Base-by-base conservation (phyloP, 2,329 filamentous ascomycete species). In the Neonectria faginata region DNA sequence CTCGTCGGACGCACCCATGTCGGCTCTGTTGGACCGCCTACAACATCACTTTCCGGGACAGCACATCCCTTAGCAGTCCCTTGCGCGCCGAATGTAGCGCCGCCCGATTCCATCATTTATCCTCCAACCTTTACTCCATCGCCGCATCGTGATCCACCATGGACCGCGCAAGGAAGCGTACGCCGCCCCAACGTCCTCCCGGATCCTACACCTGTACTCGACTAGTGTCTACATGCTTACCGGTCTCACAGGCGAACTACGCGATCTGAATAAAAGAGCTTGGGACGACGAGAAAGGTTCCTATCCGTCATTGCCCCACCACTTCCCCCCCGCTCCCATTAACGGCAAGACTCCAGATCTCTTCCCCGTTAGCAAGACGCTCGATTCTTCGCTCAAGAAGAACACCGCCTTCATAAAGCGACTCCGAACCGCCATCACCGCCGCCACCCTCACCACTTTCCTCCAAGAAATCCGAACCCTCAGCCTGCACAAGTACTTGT, bases 401-500 rank as follows among this genome's bases (percentile, higher is more conserved):
- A 98, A 98, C 75, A 98, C 95, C 4, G 94, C 94, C 70, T 97
- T 98, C 79, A 98, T 98, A 77, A 97, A 97, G 81, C 93, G 95
- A 75, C 86, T 98, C 60, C 92, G 95, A 73, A 97, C 95, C 63
- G 92, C 93, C 65, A 90, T 98, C 68, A 94, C 92, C 68, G 83
- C 92, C 53, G 85, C 93, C 61, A 92, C 92, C 60, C 89, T 94
- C 59, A 84, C 88, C 70, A 96, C 93, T 64, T 97, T 98, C 80
- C 83, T 97, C 52, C 89, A 95, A 77, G 95, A 98, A 77, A 94
- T 97, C 73, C 91, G 92, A 73, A 92, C 93, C 27, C 86, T 98
- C 29, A 97, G 94, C 71, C 86, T 98, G 55, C 93, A 95, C 85
- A 97, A 97, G 78, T 98, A 98, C 80, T 89, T 98, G 16, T 97